These are phyloP conservation scores for Lactarius hengduanensis DNA, from an alignment of 768 basidiomycete genomes.

Conservation along the genomic window DNA sequence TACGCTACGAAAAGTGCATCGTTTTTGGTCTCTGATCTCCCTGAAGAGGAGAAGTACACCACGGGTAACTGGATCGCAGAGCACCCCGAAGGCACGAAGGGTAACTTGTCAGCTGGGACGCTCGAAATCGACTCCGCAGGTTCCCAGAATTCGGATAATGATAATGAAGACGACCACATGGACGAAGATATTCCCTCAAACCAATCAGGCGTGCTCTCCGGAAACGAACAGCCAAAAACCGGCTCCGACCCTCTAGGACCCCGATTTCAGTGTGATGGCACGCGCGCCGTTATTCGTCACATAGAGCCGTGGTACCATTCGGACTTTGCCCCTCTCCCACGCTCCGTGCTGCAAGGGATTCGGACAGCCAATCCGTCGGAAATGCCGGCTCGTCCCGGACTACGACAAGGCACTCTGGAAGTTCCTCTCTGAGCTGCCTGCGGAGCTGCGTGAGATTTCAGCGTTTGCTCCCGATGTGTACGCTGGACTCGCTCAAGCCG, in stretches of 20 bases:
- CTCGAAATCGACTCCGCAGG: conserved; percentile 26
- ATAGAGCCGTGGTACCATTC: conserved; percentile 61
- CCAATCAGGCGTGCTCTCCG: conserved; percentile 2
- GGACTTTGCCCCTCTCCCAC: conserved; percentile 59
- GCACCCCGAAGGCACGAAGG: conserved; percentile 27
- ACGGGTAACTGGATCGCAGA: conserved; percentile 31
- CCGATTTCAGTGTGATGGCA: conserved; percentile 21
- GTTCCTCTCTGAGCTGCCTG: conserved; percentile 52
- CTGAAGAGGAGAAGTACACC: conserved; percentile 36
- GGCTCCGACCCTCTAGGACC: conserved; percentile 9
- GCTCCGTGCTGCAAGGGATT: conserved; percentile 54
- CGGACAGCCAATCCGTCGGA: conserved; percentile 51
- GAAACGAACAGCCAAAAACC: conserved; percentile 17
- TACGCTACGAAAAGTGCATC: conserved; percentile 50
- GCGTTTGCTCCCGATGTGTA: conserved; percentile 56
- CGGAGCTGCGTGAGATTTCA: conserved; percentile 59
- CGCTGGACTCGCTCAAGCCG: conserved; percentile 47
- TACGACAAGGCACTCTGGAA: conserved; percentile 51
- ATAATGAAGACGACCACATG: conserved; percentile 26
- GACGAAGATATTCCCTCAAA: conserved; percentile 17
- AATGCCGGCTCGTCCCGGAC: conserved; percentile 53
- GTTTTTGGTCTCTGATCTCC: conserved; percentile 45
- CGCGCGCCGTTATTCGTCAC: conserved; percentile 32
- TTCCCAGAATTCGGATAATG: conserved; percentile 27
- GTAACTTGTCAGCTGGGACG: conserved; percentile 12